Evolutionary conservation across 1,139 yeast species (phyloP).

Genomic region (Yamadazyma blattariae): DNA sequence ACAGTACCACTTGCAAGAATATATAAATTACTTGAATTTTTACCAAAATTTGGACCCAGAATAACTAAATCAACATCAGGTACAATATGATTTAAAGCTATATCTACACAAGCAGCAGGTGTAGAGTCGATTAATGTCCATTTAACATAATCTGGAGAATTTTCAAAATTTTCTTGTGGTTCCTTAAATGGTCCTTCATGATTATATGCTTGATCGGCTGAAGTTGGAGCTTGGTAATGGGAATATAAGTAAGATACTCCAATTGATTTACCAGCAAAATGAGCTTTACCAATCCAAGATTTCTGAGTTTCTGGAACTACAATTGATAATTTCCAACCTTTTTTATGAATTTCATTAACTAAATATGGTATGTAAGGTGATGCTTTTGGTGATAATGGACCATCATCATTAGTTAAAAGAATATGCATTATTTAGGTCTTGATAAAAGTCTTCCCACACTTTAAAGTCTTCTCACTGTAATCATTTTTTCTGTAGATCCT

Average conservation of each 20-base stretch:
- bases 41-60: slow-evolving; percentile 94
- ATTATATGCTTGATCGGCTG: background rate
- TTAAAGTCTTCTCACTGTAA: no score
- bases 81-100: slow-evolving; percentile 77
- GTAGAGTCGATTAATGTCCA: slow-evolving; percentile 90
- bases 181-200: background rate
- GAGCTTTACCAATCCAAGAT: slow-evolving; percentile 98
- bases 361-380: slow-evolving; percentile 86
- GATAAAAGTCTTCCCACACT: no score
- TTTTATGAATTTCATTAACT: slow-evolving; percentile 64
- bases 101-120: slow-evolving; percentile 93
- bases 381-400: slow-evolving; percentile 77
- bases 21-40: slow-evolving; percentile 88
- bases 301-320: slow-evolving; percentile 78
- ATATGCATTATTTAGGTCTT: no score
- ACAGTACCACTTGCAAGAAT: slow-evolving; percentile 94
- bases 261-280: slow-evolving; percentile 80
- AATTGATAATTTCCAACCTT: slow-evolving; percentile 84
- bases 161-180: background rate
- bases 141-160: slow-evolving; percentile 47
- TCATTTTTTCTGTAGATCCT: no score
- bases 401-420: slow-evolving; percentile 86
- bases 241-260: slow-evolving; percentile 62
- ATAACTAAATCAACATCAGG: slow-evolving; percentile 67
- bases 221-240: slow-evolving; percentile 23